Conservation (phyloP, 345 rosid genomes). For the Geranium rotundifolium region DNA sequence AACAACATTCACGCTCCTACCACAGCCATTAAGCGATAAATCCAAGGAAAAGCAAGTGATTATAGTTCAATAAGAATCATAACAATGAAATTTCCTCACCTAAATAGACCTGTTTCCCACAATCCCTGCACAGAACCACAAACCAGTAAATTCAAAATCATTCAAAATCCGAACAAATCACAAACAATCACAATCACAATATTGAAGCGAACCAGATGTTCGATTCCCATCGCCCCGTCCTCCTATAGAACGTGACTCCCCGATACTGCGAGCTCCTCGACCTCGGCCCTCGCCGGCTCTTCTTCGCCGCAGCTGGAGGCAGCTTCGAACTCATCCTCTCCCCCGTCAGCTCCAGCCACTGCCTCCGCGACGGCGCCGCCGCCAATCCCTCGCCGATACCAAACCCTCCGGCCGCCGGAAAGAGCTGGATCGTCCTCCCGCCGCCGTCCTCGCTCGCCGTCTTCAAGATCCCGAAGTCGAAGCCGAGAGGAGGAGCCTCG, state of each 20-base stretch:
- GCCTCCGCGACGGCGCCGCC: neutral
- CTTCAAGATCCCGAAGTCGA: neutral
- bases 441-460: neutral
- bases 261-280: conserved; percentile 95
- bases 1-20: too few relatives aligned
- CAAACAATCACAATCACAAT: too few relatives aligned
- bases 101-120: conserved; percentile 96
- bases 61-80: too few relatives aligned
- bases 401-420: too few relatives aligned
- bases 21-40: too few relatives aligned
- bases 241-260: conserved; percentile 91
- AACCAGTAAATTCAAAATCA: neutral
- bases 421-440: neutral
- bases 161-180: neutral
- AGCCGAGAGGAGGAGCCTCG: neutral
- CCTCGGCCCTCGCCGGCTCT: conserved; percentile 95
- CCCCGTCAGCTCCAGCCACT: neutral
- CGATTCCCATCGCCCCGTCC: conserved; percentile 99
- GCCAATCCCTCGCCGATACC: neutral
- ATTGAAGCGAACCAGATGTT: conserved; percentile 65
- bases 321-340: neutral
- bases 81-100: conserved; percentile 30
- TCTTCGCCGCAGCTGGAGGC: conserved; percentile 59
- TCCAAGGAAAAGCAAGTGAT: neutral
- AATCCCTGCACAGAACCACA: conserved; percentile 56